Conservation (phyloP, 768 basidiomycete species). For the Fomitopsis serialis region DNA sequence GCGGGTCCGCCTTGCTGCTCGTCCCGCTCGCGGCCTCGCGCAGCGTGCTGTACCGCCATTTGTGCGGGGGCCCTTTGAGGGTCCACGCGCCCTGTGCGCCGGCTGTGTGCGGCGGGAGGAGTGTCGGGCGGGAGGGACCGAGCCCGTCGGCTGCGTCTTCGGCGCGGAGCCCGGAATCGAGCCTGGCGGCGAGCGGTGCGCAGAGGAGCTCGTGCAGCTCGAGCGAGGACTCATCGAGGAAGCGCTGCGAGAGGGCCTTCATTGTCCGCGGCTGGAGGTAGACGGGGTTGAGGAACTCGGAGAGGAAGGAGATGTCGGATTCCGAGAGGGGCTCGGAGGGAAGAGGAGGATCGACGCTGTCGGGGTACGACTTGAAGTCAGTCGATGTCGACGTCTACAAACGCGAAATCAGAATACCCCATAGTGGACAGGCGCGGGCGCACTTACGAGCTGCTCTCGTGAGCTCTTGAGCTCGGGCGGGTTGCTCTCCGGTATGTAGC, state of each 20-base stretch:
- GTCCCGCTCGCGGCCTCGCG: slow-evolving; percentile 27
- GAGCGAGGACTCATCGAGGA: slow-evolving; percentile 81
- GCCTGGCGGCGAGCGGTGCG: slow-evolving; percentile 56
- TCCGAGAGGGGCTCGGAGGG: slow-evolving; percentile 50
- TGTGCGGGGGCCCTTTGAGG: slow-evolving; percentile 85
- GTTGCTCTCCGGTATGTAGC: slow-evolving; percentile 53
- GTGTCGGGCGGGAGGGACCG: slow-evolving; percentile 39
- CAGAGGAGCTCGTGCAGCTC: slow-evolving; percentile 85
- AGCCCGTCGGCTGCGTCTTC: slow-evolving; percentile 63
- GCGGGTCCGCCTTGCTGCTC: slow-evolving; percentile 44
- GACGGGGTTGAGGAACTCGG: slow-evolving; percentile 80
- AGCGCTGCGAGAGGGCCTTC: slow-evolving; percentile 71
- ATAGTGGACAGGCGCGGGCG: no score
- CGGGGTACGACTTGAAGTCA: slow-evolving; percentile 43
- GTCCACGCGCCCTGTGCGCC: slow-evolving; percentile 58
- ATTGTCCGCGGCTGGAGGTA: slow-evolving; percentile 84
- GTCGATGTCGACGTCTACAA: slow-evolving; percentile 62
- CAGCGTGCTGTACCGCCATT: slow-evolving; percentile 87
- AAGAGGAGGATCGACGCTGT: slow-evolving; percentile 39
- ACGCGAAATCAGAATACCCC: no score
- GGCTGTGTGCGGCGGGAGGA: slow-evolving; percentile 62
- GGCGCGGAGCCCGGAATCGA: slow-evolving; percentile 61
- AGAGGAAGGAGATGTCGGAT: slow-evolving; percentile 66
- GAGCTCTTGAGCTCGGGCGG: slow-evolving; percentile 63
- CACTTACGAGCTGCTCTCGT: slow-evolving; percentile 79